Evolutionary conservation across 2,329 filamentous ascomycete species (phyloP).

Genomic region (Boeremia lycopersici): DNA sequence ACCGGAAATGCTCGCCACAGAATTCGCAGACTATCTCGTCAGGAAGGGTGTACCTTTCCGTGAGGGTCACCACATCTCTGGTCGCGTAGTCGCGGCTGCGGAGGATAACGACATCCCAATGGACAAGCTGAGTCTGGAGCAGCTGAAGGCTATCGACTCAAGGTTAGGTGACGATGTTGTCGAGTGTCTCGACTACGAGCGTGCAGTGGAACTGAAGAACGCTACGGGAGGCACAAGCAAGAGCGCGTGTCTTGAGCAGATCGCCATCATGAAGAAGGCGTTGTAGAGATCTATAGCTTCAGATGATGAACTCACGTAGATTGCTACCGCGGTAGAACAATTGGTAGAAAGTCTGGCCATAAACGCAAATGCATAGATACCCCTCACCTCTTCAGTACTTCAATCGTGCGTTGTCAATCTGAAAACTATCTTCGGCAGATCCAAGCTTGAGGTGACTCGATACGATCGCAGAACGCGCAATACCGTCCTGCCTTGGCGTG

Average conservation of each 20-base stretch:
- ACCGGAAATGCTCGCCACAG: constrained; percentile 81
- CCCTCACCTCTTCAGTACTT: background rate
- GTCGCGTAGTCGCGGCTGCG: constrained; percentile 72
- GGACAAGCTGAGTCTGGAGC: constrained; percentile 69
- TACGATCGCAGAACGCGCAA: background rate
- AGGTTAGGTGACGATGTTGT: constrained; percentile 75
- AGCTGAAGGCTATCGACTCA: constrained; percentile 70
- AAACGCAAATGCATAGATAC: constrained; percentile 2
- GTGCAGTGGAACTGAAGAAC: constrained; percentile 78
- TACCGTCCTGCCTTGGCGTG: background rate
- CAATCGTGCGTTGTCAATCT: background rate
- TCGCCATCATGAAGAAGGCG: constrained; percentile 58
- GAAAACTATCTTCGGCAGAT: background rate
- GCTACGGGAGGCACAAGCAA: constrained; percentile 80
- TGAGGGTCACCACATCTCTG: constrained; percentile 79
- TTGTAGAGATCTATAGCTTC: constrained; percentile 27
- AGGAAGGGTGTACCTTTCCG: constrained; percentile 75
- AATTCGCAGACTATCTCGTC: constrained; percentile 69
- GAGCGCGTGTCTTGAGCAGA: constrained; percentile 68
- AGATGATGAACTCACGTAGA: too few species aligned
- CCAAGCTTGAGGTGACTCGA: background rate
- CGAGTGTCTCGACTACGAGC: constrained; percentile 78
- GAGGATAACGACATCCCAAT: constrained; percentile 71
- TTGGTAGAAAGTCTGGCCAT: background rate
- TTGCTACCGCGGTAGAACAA: background rate